phyloP scores from a whole-genome alignment of 768 basidiomycete species.

The Lactifluus volemus region DNA sequence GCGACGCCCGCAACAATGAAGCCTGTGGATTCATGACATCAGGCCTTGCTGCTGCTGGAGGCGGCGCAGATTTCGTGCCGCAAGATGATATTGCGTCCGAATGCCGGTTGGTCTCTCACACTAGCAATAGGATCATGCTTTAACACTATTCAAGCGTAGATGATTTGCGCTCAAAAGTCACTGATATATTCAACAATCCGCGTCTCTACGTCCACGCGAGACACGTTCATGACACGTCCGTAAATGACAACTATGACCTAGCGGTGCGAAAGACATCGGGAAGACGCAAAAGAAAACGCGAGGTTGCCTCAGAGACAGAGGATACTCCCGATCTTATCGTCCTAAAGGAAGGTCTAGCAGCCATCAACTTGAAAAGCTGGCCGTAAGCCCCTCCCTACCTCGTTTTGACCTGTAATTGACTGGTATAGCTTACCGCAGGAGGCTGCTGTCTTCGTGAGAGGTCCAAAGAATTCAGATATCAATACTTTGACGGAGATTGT shows the following conservation, averaged over 20 bases:
- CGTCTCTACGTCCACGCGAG: constrained; percentile 47
- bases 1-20: constrained; percentile 6
- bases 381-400: constrained; percentile 35
- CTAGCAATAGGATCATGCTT: neutral
- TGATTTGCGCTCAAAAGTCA: constrained; percentile 39
- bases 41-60: constrained; percentile 3
- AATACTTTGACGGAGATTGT: constrained; percentile 46
- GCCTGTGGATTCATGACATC: neutral
- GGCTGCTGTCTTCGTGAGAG: constrained; percentile 53
- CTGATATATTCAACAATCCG: constrained; percentile 46
- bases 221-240: constrained; percentile 41
- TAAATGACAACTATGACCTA: constrained; percentile 31
- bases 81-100: constrained; percentile 24
- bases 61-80: neutral
- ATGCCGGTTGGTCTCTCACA: constrained; percentile 27
- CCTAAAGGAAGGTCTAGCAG: constrained; percentile 45
- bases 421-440: constrained; percentile 39
- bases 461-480: constrained; percentile 55
- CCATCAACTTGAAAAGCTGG: constrained; percentile 48
- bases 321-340: constrained; percentile 38
- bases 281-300: constrained; percentile 32
- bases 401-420: constrained; percentile 7
- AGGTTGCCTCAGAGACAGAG: constrained; percentile 29
- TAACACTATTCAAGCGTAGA: constrained; percentile 35
- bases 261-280: constrained; percentile 25